Percentiles rank a stretch among this genome's conserved stretches.
Evolutionary conservation across 148 eudicot species (phyloP).

Genomic region (Beta vulgaris): DNA sequence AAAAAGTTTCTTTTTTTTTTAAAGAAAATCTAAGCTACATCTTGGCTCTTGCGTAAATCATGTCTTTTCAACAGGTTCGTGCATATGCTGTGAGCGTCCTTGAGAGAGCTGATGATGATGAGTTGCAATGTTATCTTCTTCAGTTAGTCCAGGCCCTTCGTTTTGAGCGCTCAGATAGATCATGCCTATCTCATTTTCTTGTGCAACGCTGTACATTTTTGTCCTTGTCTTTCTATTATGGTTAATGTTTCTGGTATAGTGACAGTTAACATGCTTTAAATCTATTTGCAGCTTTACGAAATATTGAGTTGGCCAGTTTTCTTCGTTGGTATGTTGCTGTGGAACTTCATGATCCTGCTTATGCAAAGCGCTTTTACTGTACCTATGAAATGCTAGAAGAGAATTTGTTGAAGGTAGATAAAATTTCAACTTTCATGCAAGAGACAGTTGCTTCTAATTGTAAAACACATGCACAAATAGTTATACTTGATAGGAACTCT

Average conservation of each 20-base stretch:
- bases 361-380: slow-evolving; percentile 91
- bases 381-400: slow-evolving; percentile 90
- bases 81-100: slow-evolving; percentile 95
- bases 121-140: slow-evolving; percentile 94
- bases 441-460: background rate
- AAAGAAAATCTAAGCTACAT: too few species aligned
- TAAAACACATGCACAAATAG: background rate
- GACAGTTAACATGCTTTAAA: slow-evolving; percentile 12
- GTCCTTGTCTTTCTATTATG: background rate
- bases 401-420: slow-evolving; percentile 78
- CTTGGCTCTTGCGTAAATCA: slow-evolving; percentile 10
- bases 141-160: slow-evolving; percentile 99
- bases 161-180: slow-evolving; percentile 95
- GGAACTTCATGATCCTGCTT: slow-evolving; percentile 90
- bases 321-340: slow-evolving; percentile 99
- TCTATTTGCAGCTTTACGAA: slow-evolving; percentile 58
- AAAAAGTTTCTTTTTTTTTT: too few species aligned
- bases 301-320: slow-evolving; percentile 94
- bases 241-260: slow-evolving; percentile 7
- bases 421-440: background rate
- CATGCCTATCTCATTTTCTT: slow-evolving; percentile 87
- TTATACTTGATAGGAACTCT: background rate
- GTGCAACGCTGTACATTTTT: slow-evolving; percentile 79
- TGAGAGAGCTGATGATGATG: slow-evolving; percentile 98
- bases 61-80: slow-evolving; percentile 68